A percentile compares a stretch with the other conserved stretches of the same genome.
These are phyloP conservation scores for Ophiostoma ips DNA, from an alignment of 2,329 filamentous ascomycete genomes.

Conservation along the genomic window DNA sequence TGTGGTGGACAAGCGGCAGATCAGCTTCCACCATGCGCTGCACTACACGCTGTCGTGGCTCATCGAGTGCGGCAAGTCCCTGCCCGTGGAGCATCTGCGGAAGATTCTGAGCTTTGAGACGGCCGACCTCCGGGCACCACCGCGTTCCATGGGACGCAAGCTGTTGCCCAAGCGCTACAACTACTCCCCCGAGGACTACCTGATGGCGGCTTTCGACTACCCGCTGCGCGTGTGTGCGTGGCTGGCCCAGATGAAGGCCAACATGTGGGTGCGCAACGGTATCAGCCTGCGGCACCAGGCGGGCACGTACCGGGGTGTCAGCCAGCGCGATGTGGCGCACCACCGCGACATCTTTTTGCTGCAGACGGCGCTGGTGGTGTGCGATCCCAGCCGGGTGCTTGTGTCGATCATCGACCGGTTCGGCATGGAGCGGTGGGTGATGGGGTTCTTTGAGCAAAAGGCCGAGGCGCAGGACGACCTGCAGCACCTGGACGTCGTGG, in stretches of 20 bases:
- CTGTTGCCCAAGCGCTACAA: conserved; percentile 21
- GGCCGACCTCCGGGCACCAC: conserved; percentile 52
- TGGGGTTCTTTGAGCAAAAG: conserved; percentile 61
- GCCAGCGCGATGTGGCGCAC: conserved; percentile 81
- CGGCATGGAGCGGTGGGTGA: conserved; percentile 76
- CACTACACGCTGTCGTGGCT: conserved; percentile 97
- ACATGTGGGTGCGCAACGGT: conserved; percentile 97
- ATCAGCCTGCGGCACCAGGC: conserved; percentile 93
- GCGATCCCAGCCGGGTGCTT: conserved; percentile 68
- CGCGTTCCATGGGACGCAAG: conserved; percentile 46
- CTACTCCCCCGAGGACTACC: conserved; percentile 53
- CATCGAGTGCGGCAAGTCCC: conserved; percentile 71
- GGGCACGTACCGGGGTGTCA: conserved; percentile 79
- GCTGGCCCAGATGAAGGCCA: conserved; percentile 95
- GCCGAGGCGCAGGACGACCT: conserved; percentile 66
- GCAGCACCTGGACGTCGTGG: conserved; percentile 83
- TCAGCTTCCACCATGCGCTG: conserved; percentile 94
- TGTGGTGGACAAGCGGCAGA: conserved; percentile 72
- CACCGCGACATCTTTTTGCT: conserved; percentile 90
- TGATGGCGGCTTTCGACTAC: conserved; percentile 83
- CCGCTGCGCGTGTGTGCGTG: conserved; percentile 88
- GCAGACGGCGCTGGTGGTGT: conserved; percentile 79
- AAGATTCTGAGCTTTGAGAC: conserved; percentile 58
- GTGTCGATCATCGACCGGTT: conserved; percentile 87
- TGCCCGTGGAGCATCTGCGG: conserved; percentile 53